These are phyloP conservation scores for Hymenochaete sp. DNA, from an alignment of 1,284 basidiomycete species.

Conservation along the genomic window DNA sequence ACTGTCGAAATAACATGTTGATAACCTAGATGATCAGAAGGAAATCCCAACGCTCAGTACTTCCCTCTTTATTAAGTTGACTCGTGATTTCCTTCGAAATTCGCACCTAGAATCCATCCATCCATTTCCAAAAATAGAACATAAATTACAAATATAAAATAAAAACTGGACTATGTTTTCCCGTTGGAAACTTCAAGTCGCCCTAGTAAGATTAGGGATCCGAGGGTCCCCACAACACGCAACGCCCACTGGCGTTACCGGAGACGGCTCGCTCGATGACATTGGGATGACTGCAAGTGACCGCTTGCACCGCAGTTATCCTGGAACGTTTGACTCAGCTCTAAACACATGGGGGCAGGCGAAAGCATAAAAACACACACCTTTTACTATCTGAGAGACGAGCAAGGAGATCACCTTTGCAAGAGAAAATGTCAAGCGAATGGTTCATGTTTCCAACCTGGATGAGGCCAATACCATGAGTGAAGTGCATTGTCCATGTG, in stretches of 20 bases:
- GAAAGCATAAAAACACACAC: slow-evolving; percentile 29
- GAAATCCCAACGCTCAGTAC: too few relatives aligned
- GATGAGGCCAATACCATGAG: neutral
- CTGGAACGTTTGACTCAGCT: slow-evolving; percentile 29
- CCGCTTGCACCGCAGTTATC: slow-evolving; percentile 71
- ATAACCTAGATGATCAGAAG: too few relatives aligned
- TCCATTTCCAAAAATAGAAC: too few relatives aligned
- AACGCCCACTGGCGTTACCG: slow-evolving; percentile 69
- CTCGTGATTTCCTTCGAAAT: too few relatives aligned
- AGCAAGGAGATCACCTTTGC: slow-evolving; percentile 62
- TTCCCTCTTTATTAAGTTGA: too few relatives aligned
- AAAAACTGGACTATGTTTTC: neutral
- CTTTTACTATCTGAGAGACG: slow-evolving; percentile 46
- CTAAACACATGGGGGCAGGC: neutral
- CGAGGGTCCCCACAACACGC: slow-evolving; percentile 65
- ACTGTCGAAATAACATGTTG: too few relatives aligned
- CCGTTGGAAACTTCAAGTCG: neutral
- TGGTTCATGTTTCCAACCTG: slow-evolving; percentile 73
- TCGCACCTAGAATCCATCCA: too few relatives aligned
- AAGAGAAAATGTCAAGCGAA: slow-evolving; percentile 60
- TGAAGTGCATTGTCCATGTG: neutral
- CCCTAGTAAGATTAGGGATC: slow-evolving; percentile 14
- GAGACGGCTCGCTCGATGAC: slow-evolving; percentile 62
- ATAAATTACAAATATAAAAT: neutral
- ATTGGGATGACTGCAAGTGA: slow-evolving; percentile 76